Evolutionary conservation across 2,329 filamentous ascomycete genomes (phyloP).

Genomic region (Trichophyton simii): DNA sequence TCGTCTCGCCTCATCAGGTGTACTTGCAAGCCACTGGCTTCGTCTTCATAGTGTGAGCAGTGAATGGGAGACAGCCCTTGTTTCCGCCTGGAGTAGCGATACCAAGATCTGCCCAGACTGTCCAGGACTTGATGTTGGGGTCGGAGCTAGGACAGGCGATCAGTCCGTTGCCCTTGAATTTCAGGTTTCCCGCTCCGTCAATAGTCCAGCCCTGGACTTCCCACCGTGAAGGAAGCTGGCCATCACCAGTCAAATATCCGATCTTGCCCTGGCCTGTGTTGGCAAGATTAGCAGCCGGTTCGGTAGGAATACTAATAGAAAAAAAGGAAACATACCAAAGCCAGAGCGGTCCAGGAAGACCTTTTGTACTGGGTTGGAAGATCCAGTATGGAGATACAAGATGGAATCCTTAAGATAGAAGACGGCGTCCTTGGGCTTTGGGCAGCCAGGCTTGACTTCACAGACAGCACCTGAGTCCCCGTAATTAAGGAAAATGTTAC

Average conservation of each 20-base stretch:
- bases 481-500: neutral
- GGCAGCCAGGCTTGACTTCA: neutral
- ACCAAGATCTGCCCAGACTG: neutral
- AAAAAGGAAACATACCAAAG: neutral
- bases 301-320: neutral
- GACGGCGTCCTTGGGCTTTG: neutral
- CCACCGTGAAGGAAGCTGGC: neutral
- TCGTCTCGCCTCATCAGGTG: neutral
- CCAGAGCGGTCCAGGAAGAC: neutral
- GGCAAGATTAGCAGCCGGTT: neutral
- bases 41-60: neutral
- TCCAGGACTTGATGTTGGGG: neutral
- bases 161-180: neutral
- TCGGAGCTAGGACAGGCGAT: neutral
- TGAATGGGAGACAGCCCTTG: neutral
- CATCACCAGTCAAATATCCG: neutral
- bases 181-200: neutral
- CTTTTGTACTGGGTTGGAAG: neutral
- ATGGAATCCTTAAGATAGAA: neutral
- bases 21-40: neutral
- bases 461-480: neutral
- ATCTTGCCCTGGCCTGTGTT: neutral
- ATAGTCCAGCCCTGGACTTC: neutral
- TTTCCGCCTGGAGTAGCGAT: neutral
- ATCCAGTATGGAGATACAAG: neutral